A percentile compares a stretch with the other conserved stretches of the same genome.
phyloP scores from a whole-genome alignment of 371 early-diverging fungal genomes.

The Lichtheimia hyalospora region DNA sequence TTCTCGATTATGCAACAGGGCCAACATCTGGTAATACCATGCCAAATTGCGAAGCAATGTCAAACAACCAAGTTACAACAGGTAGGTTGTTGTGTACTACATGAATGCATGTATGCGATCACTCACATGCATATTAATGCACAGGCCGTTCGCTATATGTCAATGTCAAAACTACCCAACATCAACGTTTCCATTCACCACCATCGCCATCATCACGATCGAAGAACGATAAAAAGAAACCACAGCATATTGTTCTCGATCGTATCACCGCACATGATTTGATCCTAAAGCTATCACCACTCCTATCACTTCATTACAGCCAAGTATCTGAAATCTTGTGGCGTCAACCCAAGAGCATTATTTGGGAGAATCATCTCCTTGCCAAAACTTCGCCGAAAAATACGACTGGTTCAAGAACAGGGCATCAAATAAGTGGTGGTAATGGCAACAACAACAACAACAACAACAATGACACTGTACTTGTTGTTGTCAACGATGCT shows the following conservation, averaged over 20 bases:
- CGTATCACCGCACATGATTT: slow-evolving; percentile 6
- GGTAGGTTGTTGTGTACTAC: too few species aligned
- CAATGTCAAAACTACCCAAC: slow-evolving; percentile 21
- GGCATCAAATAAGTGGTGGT: not conserved
- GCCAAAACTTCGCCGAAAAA: not conserved
- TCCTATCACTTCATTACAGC: slow-evolving; percentile 17
- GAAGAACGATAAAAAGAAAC: slow-evolving; percentile 10
- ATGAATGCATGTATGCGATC: too few species aligned
- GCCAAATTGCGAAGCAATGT: too few species aligned
- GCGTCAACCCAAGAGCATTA: slow-evolving; percentile 16
- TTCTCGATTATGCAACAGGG: not conserved
- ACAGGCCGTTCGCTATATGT: slow-evolving; percentile 14
- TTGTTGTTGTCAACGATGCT: slow-evolving; percentile 17
- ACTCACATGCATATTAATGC: not conserved
- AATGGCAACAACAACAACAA: not conserved
- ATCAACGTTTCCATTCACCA: slow-evolving; percentile 20
- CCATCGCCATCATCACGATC: slow-evolving; percentile 10
- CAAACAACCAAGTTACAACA: too few species aligned
- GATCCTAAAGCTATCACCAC: slow-evolving; percentile 16
- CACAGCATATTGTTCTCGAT: slow-evolving; percentile 14
- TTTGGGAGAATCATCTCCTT: not conserved
- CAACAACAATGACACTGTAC: not conserved
- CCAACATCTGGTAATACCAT: too few species aligned
- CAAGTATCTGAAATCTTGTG: slow-evolving; percentile 22
- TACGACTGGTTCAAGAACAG: too few species aligned